Evolutionary conservation across 2,329 filamentous ascomycete species (phyloP), one percentile per base, ranked within the genome.

Genomic region (Tolypocladium paradoxum): DNA sequence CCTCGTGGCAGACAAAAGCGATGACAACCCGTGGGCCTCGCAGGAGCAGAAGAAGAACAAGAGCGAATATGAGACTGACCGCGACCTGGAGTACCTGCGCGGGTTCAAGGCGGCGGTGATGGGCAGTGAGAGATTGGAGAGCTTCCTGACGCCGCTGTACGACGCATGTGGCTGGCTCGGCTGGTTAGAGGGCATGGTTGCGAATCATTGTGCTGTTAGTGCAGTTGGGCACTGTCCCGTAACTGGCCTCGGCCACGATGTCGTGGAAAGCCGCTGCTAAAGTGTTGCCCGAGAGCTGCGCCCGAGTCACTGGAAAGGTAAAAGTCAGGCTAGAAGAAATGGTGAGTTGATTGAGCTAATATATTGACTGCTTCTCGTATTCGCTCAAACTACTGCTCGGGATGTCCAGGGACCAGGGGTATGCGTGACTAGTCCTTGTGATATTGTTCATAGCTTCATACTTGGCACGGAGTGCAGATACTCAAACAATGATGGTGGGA

Each of bases 1-100:
- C 9, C 64, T 76, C 6, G 71, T 79, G 4, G 75, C 72, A 7
- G 64, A 67, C 51, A 64, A 65, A 27, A 65, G 64, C 54, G 59
- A 65, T 12, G 65, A 65, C 14, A 72, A 73, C 56, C 70, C 70
- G 37, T 63, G 52, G 54, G 57, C 56, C 52, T 53, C 49, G 29
- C 16, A 49, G 24, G 57, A 52, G 37, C 52, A 24, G 40, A 54
- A 53, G 52, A 52, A 46, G 20, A 20, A 56, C 37, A 50, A 38
- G 31, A 57, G 57, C 48, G 59, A 56, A 29, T 62, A 62, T 45
- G 57, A 57, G 49, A 56, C 56, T 6, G 53, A 57, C 7, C 34
- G 47, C 9, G 62, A 63, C 33, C 33, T 68, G 4, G 54, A 54
- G 24, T 55, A 55, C 29, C 55, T 69, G 33, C 54, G 63, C 27